These are phyloP conservation scores for Posidonia australis DNA, from an alignment of 106 monocot genomes.

Conservation along the genomic window DNA sequence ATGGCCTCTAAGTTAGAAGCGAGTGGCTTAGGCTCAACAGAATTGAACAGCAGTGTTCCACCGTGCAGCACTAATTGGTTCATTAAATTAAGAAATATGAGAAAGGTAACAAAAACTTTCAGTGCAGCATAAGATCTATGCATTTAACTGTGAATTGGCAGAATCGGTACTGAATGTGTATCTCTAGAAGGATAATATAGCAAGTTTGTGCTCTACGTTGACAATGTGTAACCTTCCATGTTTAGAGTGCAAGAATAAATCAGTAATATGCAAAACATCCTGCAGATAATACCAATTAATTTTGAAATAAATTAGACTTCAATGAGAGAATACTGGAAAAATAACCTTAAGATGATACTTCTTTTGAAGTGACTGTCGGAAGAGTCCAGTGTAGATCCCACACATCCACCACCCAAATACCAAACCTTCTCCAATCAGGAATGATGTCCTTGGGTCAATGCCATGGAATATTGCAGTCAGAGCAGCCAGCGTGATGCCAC, in stretches of 20 bases:
- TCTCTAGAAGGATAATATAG: no score
- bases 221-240: neutral
- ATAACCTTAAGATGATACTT: constrained; percentile 92
- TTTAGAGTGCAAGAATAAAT: neutral
- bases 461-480: constrained; percentile 76
- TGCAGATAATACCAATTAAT: neutral
- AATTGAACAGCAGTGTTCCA: no score
- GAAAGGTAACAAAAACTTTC: no score
- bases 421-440: constrained; percentile 77
- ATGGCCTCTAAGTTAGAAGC: no score
- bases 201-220: neutral
- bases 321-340: neutral
- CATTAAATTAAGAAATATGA: no score
- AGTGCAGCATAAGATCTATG: no score
- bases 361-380: constrained; percentile 75
- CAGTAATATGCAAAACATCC: neutral
- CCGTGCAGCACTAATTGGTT: no score
- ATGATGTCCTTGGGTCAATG: constrained; percentile 68
- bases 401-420: constrained; percentile 94
- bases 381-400: constrained; percentile 72
- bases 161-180: no score
- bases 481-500: constrained; percentile 75
- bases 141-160: no score
- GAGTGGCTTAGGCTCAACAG: no score
- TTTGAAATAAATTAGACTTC: neutral